Percentiles rank a stretch among this genome's conserved stretches.
Conservation (phyloP, 768 basidiomycete genomes). For the Tylopilus sp. region DNA sequence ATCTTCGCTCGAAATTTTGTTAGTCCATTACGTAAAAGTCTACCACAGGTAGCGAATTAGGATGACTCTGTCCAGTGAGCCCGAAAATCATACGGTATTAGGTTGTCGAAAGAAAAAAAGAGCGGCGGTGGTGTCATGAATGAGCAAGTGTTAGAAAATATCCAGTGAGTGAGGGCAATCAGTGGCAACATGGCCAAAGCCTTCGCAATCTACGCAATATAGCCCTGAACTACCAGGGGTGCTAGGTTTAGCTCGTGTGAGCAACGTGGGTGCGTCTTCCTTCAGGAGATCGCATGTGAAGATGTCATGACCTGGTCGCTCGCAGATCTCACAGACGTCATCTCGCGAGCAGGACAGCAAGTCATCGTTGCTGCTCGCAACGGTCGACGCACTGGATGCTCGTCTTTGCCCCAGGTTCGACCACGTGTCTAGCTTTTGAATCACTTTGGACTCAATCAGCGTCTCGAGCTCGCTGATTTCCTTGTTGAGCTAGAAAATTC, state of each 20-base stretch:
- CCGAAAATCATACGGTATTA: slow-evolving; percentile 14
- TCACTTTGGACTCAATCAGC: slow-evolving; percentile 90
- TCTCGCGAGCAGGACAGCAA: slow-evolving; percentile 26
- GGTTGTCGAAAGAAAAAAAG: slow-evolving; percentile 1
- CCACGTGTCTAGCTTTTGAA: neutral
- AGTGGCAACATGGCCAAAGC: slow-evolving; percentile 66
- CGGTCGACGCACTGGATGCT: slow-evolving; percentile 20
- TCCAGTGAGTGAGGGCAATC: slow-evolving; percentile 86
- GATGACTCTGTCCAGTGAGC: slow-evolving; percentile 15
- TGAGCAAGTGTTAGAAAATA: slow-evolving; percentile 58
- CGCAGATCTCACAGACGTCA: slow-evolving; percentile 81
- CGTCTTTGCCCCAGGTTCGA: slow-evolving; percentile 17
- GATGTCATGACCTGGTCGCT: slow-evolving; percentile 80
- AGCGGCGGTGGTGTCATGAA: slow-evolving; percentile 2
- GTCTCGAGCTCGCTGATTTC: slow-evolving; percentile 92
- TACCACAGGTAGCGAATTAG: slow-evolving; percentile 1
- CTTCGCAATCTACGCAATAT: slow-evolving; percentile 85
- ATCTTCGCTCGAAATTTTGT: slow-evolving; percentile 15
- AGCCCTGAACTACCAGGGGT: slow-evolving; percentile 36
- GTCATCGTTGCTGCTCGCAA: slow-evolving; percentile 23
- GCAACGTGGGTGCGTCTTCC: slow-evolving; percentile 40
- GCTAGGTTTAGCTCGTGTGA: slow-evolving; percentile 16
- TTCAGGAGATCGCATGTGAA: slow-evolving; percentile 78
- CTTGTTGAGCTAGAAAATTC: slow-evolving; percentile 64
- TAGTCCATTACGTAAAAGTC: slow-evolving; percentile 16